phyloP scores from a whole-genome alignment of 2,329 filamentous ascomycete genomes.

The Sphaerulina populicola region DNA sequence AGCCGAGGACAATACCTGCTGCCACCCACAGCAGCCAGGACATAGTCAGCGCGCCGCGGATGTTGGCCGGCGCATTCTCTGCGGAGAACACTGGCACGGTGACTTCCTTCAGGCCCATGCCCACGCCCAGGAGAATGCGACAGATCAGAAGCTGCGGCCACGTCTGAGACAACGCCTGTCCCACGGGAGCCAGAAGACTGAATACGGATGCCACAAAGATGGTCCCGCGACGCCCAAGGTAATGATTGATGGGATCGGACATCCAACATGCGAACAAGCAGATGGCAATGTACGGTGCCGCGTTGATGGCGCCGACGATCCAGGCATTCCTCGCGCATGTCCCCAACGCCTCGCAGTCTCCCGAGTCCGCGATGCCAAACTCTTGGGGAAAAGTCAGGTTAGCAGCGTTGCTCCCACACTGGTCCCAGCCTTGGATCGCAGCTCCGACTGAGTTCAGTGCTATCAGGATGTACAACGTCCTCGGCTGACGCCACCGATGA shows the following conservation, averaged over 20 bases:
- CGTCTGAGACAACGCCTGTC: slow-evolving; percentile 55
- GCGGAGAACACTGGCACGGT: slow-evolving; percentile 38
- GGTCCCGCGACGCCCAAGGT: slow-evolving; percentile 30
- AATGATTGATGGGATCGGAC: slow-evolving; percentile 40
- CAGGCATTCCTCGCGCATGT: slow-evolving; percentile 15
- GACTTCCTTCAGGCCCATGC: slow-evolving; percentile 35
- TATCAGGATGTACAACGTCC: slow-evolving; percentile 42
- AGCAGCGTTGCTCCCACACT: slow-evolving; percentile 30
- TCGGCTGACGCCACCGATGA: slow-evolving; percentile 46
- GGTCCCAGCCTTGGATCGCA: slow-evolving; percentile 28
- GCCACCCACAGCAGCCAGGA: slow-evolving; percentile 37
- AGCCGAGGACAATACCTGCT: slow-evolving; percentile 58
- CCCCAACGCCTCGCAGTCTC: neutral
- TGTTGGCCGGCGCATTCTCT: slow-evolving; percentile 41
- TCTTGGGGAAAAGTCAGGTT: slow-evolving; percentile 26
- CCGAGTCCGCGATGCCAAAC: slow-evolving; percentile 19
- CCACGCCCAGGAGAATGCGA: slow-evolving; percentile 61
- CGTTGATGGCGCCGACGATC: slow-evolving; percentile 40
- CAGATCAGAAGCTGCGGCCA: slow-evolving; percentile 63
- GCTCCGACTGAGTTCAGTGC: slow-evolving; percentile 14
- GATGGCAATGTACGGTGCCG: slow-evolving; percentile 42
- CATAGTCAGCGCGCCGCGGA: slow-evolving; percentile 36
- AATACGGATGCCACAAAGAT: slow-evolving; percentile 33
- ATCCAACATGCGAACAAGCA: slow-evolving; percentile 38
- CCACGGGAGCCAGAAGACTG: slow-evolving; percentile 57